Percentiles rank a stretch among this genome's conserved stretches.
Evolutionary conservation across 345 rosid genomes (phyloP).

Genomic region (Iberis pinnata): DNA sequence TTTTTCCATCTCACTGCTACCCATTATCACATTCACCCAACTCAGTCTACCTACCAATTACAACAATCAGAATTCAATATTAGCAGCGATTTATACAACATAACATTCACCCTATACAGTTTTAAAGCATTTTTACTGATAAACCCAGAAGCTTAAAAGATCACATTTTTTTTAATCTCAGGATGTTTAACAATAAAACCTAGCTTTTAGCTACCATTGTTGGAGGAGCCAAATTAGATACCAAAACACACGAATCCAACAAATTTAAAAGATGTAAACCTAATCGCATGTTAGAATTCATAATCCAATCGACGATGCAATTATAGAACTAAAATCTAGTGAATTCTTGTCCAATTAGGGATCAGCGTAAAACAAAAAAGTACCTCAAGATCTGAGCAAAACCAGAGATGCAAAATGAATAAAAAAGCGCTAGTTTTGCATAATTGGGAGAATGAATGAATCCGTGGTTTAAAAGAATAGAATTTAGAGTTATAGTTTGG

Average conservation of each 20-base stretch:
- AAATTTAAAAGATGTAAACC: too few species aligned
- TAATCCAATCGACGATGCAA: slow-evolving; percentile 7
- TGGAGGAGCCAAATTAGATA: slow-evolving; percentile 6
- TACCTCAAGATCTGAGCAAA: slow-evolving; percentile 15
- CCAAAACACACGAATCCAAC: not conserved
- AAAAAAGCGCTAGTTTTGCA: slow-evolving; percentile 1
- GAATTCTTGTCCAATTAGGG: not conserved
- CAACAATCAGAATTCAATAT: slow-evolving; percentile 3
- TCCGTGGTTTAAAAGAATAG: too few species aligned
- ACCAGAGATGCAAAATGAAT: not conserved
- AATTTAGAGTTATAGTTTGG: slow-evolving; percentile 11
- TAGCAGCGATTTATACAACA: not conserved
- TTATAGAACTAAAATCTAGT: not conserved
- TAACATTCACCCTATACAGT: not conserved
- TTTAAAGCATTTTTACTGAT: not conserved
- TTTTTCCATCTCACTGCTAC: slow-evolving; percentile 63
- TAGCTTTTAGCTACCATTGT: slow-evolving; percentile 5
- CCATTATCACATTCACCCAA: slow-evolving; percentile 42
- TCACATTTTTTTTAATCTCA: slow-evolving; percentile 13
- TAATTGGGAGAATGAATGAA: slow-evolving; percentile 3
- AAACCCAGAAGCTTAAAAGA: slow-evolving; percentile 5
- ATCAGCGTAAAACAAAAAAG: not conserved
- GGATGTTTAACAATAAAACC: too few species aligned
- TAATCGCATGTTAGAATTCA: not conserved
- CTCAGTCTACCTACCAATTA: too few species aligned